These are phyloP conservation scores for Stephania yunnanensis DNA, from an alignment of 164 flowering plant genomes.

Conservation along the genomic window DNA sequence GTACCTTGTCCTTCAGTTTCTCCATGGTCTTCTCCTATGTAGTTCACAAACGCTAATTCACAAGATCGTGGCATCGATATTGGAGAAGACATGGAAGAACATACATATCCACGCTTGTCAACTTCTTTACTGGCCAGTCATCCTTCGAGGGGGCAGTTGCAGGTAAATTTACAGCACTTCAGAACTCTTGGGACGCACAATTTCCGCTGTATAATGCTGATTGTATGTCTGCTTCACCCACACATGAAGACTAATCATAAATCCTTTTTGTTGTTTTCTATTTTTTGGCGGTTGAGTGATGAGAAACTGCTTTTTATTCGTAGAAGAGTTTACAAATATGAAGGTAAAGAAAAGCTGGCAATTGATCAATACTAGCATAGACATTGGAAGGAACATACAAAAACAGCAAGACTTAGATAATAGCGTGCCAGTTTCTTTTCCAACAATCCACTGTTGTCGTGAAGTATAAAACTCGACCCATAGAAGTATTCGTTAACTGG, in stretches of 20 bases:
- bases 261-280: background rate
- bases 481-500: background rate
- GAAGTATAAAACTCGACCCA: background rate
- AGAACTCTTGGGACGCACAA: background rate
- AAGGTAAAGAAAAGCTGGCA: no score
- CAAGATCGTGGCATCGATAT: conserved; percentile 22
- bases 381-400: no score
- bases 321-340: no score
- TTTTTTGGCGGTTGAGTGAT: no score
- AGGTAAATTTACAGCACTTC: conserved; percentile 37
- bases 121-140: conserved; percentile 77
- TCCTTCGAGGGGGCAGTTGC: conserved; percentile 40
- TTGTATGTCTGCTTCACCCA: background rate
- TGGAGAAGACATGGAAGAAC: conserved; percentile 42
- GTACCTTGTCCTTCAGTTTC: conserved; percentile 53
- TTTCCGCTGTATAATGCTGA: background rate
- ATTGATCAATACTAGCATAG: no score
- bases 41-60: conserved; percentile 29
- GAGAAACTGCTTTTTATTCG: no score
- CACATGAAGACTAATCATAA: background rate
- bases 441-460: no score
- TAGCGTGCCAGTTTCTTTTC: no score
- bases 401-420: no score
- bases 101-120: conserved; percentile 65
- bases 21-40: conserved; percentile 29